Conservation (phyloP, 345 rosid species). For the Brassica incana region DNA sequence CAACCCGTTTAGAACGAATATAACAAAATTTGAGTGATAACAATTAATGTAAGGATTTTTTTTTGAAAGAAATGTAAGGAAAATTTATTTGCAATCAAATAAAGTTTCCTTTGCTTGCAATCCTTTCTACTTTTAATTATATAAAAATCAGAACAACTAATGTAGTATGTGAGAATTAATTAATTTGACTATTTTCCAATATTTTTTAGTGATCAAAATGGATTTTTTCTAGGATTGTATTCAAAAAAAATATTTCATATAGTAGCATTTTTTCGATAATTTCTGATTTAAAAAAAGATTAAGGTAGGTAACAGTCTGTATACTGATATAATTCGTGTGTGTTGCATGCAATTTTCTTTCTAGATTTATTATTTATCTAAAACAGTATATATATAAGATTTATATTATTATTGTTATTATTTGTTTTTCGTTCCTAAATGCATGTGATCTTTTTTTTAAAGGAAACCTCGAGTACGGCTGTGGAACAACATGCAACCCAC, state of each 20-base stretch:
- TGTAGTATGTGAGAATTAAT: not conserved
- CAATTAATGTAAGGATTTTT: too few relatives aligned
- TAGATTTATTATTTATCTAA: not conserved
- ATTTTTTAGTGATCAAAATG: not conserved
- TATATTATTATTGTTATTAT: too few relatives aligned
- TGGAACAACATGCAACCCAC: not conserved
- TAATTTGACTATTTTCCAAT: not conserved
- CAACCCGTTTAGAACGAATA: not conserved
- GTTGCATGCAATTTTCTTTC: not conserved
- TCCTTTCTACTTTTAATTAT: too few relatives aligned
- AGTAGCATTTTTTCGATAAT: not conserved
- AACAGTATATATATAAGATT: not conserved
- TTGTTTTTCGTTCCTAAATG: not conserved
- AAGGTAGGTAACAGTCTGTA: not conserved
- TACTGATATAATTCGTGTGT: not conserved
- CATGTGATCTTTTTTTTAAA: not conserved
- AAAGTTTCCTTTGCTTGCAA: too few relatives aligned
- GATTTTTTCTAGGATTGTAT: not conserved
- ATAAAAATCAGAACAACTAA: not conserved
- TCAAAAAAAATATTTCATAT: not conserved
- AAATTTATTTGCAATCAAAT: too few relatives aligned
- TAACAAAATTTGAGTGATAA: not conserved
- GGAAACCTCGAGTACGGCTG: not conserved
- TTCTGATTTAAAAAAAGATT: not conserved
- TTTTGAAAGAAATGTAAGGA: too few relatives aligned